Conservation (phyloP, 371 early-diverging fungal genomes). For the Syncephalastrum sp. region DNA sequence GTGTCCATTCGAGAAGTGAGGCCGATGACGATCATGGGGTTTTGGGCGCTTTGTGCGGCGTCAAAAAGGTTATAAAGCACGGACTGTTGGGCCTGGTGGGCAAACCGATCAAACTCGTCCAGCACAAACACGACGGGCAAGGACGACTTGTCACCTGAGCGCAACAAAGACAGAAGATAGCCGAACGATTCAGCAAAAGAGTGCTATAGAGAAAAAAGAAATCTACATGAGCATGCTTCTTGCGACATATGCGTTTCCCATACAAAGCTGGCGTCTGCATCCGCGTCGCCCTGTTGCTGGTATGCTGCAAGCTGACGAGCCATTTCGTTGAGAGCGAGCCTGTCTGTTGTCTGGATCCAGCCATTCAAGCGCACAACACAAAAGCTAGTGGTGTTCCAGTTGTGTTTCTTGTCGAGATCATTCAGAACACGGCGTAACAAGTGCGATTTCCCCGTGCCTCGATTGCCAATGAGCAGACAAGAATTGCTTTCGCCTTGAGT, state of each 20-base stretch:
- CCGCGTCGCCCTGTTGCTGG: constrained; percentile 13
- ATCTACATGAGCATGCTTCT: not conserved
- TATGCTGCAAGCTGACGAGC: constrained; percentile 67
- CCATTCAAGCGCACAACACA: constrained; percentile 77
- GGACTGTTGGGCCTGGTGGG: constrained; percentile 85
- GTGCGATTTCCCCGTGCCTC: constrained; percentile 71
- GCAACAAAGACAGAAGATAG: constrained; percentile 63
- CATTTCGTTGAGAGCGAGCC: constrained; percentile 80
- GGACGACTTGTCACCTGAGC: constrained; percentile 52
- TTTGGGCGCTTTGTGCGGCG: constrained; percentile 79
- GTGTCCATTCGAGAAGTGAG: constrained; percentile 82
- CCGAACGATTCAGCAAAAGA: constrained; percentile 69
- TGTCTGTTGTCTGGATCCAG: constrained; percentile 79
- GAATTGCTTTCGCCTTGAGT: constrained; percentile 76
- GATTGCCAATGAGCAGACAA: constrained; percentile 70
- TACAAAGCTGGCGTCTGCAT: no score
- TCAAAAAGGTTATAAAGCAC: constrained; percentile 93
- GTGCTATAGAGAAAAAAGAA: constrained; percentile 23
- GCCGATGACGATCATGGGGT: constrained; percentile 86
- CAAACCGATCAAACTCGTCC: constrained; percentile 90
- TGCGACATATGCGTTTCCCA: no score
- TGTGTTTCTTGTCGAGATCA: constrained; percentile 28
- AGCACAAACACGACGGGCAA: constrained; percentile 80
- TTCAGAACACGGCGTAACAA: constrained; percentile 43
- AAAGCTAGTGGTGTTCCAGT: constrained; percentile 39